Evolutionary conservation across 164 flowering plant species (phyloP).

Genomic region (Nymphaea colorata): DNA sequence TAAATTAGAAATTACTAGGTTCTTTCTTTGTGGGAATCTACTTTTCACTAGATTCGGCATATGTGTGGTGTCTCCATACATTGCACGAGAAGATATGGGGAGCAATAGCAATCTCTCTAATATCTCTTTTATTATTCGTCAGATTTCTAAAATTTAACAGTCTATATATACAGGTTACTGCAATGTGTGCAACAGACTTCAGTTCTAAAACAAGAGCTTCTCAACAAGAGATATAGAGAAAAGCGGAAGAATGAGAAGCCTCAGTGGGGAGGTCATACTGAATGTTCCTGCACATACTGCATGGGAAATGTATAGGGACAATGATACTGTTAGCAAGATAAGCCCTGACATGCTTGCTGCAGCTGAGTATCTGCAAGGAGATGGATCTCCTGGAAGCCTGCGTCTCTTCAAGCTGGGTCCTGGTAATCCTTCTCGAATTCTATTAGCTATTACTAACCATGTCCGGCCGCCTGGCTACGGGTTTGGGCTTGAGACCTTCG

Average conservation of each 20-base stretch:
- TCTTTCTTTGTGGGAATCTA: neutral
- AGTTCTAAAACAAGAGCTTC: neutral
- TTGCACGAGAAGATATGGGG: neutral
- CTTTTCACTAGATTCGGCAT: neutral
- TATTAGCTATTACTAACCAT: no score
- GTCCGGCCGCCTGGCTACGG: no score
- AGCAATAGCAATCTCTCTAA: neutral
- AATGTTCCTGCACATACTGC: slow-evolving; percentile 43
- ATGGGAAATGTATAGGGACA: slow-evolving; percentile 51
- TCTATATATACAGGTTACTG: no score
- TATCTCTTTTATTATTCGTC: no score
- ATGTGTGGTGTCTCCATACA: neutral
- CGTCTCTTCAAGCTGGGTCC: slow-evolving; percentile 50
- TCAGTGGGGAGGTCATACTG: slow-evolving; percentile 40
- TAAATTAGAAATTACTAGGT: neutral
- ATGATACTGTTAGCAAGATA: slow-evolving; percentile 30
- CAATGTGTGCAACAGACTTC: neutral
- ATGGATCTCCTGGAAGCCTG: slow-evolving; percentile 49
- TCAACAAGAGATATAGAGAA: slow-evolving; percentile 1
- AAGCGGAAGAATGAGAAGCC: slow-evolving; percentile 20
- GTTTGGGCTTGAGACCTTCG: no score
- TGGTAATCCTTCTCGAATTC: slow-evolving; percentile 14
- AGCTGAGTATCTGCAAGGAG: slow-evolving; percentile 27
- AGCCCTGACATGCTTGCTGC: slow-evolving; percentile 30
- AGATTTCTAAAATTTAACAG: no score